A percentile compares a stretch with the other conserved stretches of the same genome.
Evolutionary conservation across 805 yeast genomes (phyloP).

Genomic region (Metschnikowia anglica): DNA sequence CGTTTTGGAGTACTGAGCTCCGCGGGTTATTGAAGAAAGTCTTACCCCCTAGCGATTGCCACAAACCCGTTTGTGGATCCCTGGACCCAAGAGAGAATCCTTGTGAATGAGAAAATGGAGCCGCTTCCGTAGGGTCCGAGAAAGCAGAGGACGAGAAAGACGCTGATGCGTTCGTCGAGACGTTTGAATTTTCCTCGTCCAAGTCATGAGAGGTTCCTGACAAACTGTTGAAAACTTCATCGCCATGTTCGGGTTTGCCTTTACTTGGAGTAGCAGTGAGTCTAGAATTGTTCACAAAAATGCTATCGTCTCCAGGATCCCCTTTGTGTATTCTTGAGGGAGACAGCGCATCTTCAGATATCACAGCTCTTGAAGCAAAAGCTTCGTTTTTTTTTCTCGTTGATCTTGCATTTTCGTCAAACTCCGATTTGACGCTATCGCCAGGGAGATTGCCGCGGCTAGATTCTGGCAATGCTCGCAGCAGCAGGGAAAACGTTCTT

Average conservation of each 20-base stretch:
- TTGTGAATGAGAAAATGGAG: not conserved
- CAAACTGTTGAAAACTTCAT: not conserved
- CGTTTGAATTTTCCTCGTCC: constrained; percentile 36
- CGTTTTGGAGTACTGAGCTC: not conserved
- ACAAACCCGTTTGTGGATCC: constrained; percentile 10
- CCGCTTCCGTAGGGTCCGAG: constrained; percentile 2
- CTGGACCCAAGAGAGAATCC: constrained; percentile 12
- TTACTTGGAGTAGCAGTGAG: not conserved
- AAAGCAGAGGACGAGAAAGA: constrained; percentile 16
- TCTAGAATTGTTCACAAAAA: not conserved
- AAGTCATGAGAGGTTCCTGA: constrained; percentile 23
- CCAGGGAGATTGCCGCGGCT: not conserved
- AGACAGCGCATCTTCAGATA: not conserved
- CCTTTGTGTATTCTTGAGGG: not conserved
- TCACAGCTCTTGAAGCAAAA: not conserved
- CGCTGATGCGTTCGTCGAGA: constrained; percentile 21
- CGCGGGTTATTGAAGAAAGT: not conserved
- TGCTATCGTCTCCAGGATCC: not conserved
- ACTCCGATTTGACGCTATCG: not conserved
- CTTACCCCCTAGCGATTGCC: constrained; percentile 10
- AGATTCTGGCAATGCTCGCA: not conserved
- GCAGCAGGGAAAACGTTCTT: not conserved
- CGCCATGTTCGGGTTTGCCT: not conserved
- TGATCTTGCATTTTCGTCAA: not conserved
- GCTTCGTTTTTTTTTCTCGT: not conserved